Evolutionary conservation across 169 alveolate species (phyloP).

Genomic region (Toxoplasma gondii): DNA sequence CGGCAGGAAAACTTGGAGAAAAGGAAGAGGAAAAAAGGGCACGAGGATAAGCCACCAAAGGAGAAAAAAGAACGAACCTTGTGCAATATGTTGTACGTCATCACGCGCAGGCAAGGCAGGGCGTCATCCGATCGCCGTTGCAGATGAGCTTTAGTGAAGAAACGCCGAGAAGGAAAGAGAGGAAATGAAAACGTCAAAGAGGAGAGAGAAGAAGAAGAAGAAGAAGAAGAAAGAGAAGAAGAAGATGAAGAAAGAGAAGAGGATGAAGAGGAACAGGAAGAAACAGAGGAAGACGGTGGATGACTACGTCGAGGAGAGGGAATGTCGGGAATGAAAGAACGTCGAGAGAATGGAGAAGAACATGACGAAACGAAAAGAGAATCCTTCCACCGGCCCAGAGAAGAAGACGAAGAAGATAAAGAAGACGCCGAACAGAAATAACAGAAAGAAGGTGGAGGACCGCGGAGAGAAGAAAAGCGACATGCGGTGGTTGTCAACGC

Average conservation of each 20-base stretch:
- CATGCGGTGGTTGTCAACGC: neutral
- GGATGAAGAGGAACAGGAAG: neutral
- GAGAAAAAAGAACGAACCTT: neutral
- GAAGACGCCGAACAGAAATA: neutral
- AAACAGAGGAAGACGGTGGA: neutral
- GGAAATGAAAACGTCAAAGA: neutral
- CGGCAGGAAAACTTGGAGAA: too few species aligned
- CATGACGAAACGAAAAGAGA: neutral
- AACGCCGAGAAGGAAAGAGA: neutral
- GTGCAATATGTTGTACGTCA: slow-evolving; percentile 4
- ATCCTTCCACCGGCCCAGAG: neutral
- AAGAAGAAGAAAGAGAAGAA: neutral
- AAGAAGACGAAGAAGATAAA: neutral
- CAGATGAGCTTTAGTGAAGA: neutral
- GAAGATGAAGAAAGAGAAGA: neutral
- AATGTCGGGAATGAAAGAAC: neutral
- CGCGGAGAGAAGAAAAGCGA: neutral
- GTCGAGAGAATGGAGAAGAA: neutral
- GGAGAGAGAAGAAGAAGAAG: neutral
- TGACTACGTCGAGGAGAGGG: neutral
- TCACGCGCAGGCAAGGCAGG: neutral
- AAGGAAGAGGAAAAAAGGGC: too few species aligned
- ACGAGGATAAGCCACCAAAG: too few species aligned
- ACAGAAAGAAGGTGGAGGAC: neutral
- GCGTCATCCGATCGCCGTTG: neutral